A percentile compares a stretch with the other conserved stretches of the same genome.
phyloP scores from a whole-genome alignment of 306 rosid species.

The Urtica urens region DNA sequence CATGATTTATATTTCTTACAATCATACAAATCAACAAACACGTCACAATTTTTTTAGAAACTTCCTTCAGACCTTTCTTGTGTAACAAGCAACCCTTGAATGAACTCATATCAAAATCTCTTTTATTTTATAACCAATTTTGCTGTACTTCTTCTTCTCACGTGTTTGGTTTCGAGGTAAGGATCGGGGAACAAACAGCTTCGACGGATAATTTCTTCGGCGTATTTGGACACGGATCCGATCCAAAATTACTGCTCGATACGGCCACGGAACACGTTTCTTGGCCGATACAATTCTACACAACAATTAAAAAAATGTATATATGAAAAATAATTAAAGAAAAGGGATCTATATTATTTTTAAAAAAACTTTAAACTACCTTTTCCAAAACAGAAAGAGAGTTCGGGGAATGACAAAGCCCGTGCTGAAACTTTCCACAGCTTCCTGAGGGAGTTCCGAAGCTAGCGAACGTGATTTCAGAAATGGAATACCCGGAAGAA shows the following conservation, averaged over 20 bases:
- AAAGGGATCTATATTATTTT: not conserved
- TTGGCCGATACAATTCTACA: conserved; percentile 53
- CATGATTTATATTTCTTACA: too few relatives aligned
- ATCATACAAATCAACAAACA: too few relatives aligned
- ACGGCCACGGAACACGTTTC: conserved; percentile 32
- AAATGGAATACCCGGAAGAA: conserved; percentile 45
- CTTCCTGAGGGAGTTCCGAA: conserved; percentile 71
- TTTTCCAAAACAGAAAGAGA: conserved; percentile 43
- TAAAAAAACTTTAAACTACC: conserved; percentile 24
- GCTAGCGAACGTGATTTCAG: conserved; percentile 71
- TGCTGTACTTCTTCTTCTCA: not conserved
- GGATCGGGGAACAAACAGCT: conserved; percentile 38
- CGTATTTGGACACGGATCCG: conserved; percentile 58
- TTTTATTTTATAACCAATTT: not conserved
- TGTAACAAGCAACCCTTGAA: conserved; percentile 1
- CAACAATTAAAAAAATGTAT: not conserved
- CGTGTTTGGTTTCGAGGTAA: conserved; percentile 1
- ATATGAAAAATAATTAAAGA: not conserved
- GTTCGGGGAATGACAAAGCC: conserved; percentile 52
- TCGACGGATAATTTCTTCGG: conserved; percentile 49
- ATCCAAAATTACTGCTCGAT: conserved; percentile 39
- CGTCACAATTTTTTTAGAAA: too few relatives aligned
- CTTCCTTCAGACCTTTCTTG: conserved; percentile 1
- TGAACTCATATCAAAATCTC: not conserved
- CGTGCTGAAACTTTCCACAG: conserved; percentile 57